Evolutionary conservation across 768 basidiomycete species (phyloP).

Genomic region (Trametes cingulata): DNA sequence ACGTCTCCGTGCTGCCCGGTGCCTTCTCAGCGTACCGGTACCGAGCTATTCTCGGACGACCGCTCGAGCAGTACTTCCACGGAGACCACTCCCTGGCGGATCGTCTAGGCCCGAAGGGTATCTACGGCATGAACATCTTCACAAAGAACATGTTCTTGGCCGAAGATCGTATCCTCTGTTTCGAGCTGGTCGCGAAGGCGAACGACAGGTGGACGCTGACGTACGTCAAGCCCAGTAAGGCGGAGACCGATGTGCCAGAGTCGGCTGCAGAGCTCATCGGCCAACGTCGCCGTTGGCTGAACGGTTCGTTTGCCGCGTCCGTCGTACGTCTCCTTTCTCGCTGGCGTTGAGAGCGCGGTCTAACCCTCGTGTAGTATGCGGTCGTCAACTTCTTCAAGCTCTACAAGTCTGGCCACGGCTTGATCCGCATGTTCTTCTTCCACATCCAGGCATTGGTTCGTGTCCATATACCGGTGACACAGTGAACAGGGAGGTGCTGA

Average conservation of each 20-base stretch:
- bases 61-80: constrained; percentile 84
- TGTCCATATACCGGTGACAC: constrained; percentile 21
- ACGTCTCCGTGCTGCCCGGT: constrained; percentile 92
- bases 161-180: constrained; percentile 96
- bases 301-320: constrained; percentile 93
- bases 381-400: constrained; percentile 91
- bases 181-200: constrained; percentile 92
- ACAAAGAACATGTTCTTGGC: constrained; percentile 92
- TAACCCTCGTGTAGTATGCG: constrained; percentile 59
- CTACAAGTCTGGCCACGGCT: constrained; percentile 83
- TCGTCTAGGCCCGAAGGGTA: constrained; percentile 89
- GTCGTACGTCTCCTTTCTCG: constrained; percentile 53
- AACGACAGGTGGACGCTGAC: constrained; percentile 86
- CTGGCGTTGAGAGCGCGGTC: not conserved
- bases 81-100: constrained; percentile 90
- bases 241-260: constrained; percentile 96
- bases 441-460: constrained; percentile 88
- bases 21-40: constrained; percentile 97
- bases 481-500: not conserved
- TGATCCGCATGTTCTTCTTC: constrained; percentile 95
- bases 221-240: constrained; percentile 93
- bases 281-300: constrained; percentile 95
- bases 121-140: constrained; percentile 96
- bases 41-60: constrained; percentile 87
- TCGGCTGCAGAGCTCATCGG: constrained; percentile 90